Conservation (phyloP, 108 stramenopile genomes). For the Fragilaria radians region DNA sequence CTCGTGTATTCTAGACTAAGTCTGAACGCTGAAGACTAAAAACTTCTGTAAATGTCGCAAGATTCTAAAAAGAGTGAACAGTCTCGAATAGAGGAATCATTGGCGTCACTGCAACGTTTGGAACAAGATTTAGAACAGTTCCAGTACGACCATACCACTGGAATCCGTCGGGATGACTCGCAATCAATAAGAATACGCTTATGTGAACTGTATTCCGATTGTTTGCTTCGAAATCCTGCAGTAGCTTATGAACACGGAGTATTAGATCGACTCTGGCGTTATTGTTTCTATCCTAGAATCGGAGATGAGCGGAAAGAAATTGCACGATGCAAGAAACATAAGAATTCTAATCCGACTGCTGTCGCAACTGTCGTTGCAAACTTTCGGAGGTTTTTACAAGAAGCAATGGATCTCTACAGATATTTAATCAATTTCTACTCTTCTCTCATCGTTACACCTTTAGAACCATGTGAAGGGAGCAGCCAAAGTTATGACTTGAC, state of each 20-base stretch:
- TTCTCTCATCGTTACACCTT: neutral
- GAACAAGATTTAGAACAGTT: neutral
- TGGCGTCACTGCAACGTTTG: no score
- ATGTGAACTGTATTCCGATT: constrained; percentile 60
- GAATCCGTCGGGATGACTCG: neutral
- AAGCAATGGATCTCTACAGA: constrained; percentile 59
- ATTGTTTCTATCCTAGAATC: constrained; percentile 72
- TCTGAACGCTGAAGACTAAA: no score
- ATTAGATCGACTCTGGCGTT: constrained; percentile 54
- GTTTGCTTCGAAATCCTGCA: constrained; percentile 48
- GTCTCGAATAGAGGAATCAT: no score
- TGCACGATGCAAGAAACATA: constrained; percentile 35
- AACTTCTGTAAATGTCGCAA: no score
- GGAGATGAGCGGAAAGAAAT: constrained; percentile 32
- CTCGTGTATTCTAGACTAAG: no score
- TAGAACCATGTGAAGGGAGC: constrained; percentile 17
- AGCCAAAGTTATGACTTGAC: constrained; percentile 1
- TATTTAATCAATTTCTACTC: constrained; percentile 51
- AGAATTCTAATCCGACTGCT: constrained; percentile 8
- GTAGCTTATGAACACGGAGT: constrained; percentile 36
- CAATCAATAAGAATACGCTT: constrained; percentile 38
- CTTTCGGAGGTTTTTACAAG: constrained; percentile 43
- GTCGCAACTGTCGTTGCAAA: constrained; percentile 20
- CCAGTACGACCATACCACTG: no score
- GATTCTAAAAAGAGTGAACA: no score